Evolutionary conservation across 352 stramenopile species (phyloP).

Genomic region (Pythium diclinum): DNA sequence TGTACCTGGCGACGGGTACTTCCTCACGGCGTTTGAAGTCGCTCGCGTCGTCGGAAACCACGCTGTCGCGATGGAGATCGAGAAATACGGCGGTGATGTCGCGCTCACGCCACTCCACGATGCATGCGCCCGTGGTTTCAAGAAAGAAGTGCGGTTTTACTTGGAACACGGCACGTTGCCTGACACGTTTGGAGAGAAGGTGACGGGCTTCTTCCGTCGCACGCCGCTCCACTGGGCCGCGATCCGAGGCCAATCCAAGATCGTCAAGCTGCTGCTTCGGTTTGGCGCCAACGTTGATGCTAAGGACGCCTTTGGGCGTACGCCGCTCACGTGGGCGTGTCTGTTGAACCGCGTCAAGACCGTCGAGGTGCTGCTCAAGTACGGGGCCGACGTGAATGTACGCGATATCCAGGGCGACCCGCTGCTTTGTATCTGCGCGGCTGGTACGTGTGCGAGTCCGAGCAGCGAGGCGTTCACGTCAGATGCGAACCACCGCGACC

Average conservation of each 20-base stretch:
- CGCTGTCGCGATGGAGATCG: slow-evolving; percentile 62
- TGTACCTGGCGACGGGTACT: slow-evolving; percentile 53
- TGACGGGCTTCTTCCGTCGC: slow-evolving; percentile 58
- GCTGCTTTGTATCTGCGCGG: slow-evolving; percentile 63
- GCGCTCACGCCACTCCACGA: slow-evolving; percentile 72
- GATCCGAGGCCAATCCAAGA: slow-evolving; percentile 60
- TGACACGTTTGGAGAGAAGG: slow-evolving; percentile 67
- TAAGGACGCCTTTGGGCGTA: slow-evolving; percentile 66
- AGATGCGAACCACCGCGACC: slow-evolving; percentile 12
- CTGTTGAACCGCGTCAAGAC: slow-evolving; percentile 64
- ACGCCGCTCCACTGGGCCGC: slow-evolving; percentile 80
- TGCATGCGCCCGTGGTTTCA: slow-evolving; percentile 50
- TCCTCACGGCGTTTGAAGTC: slow-evolving; percentile 70
- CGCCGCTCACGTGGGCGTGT: slow-evolving; percentile 66
- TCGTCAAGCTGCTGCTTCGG: slow-evolving; percentile 58
- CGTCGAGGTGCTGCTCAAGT: slow-evolving; percentile 52
- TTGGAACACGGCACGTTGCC: slow-evolving; percentile 65
- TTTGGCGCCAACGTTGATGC: slow-evolving; percentile 59
- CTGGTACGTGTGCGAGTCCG: slow-evolving; percentile 31
- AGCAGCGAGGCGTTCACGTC: slow-evolving; percentile 25
- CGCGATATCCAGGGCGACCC: slow-evolving; percentile 61
- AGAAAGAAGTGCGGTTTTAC: slow-evolving; percentile 59
- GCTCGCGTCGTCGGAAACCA: slow-evolving; percentile 61
- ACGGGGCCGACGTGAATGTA: slow-evolving; percentile 56
- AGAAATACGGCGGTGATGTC: slow-evolving; percentile 79